A percentile compares a stretch with the other conserved stretches of the same genome.
Evolutionary conservation across 2,329 filamentous ascomycete species (phyloP).

Genomic region (Zymoseptoria passerinii): DNA sequence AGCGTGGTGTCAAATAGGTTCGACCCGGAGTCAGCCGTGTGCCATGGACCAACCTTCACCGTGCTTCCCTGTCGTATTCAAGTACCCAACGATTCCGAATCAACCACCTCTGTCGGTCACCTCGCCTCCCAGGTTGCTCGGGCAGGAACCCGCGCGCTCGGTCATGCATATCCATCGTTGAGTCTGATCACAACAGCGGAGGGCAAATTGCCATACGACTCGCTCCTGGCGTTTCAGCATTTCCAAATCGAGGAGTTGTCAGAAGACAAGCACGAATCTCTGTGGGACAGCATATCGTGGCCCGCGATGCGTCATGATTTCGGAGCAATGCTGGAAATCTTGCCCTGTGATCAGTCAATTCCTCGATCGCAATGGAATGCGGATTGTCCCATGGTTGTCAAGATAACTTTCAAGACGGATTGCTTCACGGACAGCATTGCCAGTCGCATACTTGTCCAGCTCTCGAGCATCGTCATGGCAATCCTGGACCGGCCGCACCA

Average conservation of each 20-base stretch:
- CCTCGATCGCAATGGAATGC: neutral
- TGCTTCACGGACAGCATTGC: neutral
- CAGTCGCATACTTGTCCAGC: neutral
- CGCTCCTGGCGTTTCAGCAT: constrained; percentile 10
- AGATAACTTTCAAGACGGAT: neutral
- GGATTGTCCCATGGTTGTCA: neutral
- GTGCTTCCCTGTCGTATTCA: constrained; percentile 14
- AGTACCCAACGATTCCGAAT: neutral
- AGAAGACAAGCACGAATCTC: neutral
- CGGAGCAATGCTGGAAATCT: constrained; percentile 23
- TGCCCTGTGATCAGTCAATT: constrained; percentile 4
- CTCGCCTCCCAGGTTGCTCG: constrained; percentile 18
- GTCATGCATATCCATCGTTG: constrained; percentile 6
- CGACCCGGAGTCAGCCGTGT: constrained; percentile 34
- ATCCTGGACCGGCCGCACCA: neutral
- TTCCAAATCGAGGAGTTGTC: constrained; percentile 2
- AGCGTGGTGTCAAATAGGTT: constrained; percentile 67
- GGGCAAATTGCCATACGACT: constrained; percentile 11
- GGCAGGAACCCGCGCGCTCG: neutral
- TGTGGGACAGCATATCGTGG: constrained; percentile 20
- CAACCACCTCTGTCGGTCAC: neutral
- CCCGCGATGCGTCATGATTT: constrained; percentile 27
- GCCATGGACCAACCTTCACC: constrained; percentile 25
- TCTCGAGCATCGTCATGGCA: neutral
- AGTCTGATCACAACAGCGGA: constrained; percentile 9